A percentile compares a stretch with the other conserved stretches of the same genome.
Conservation (phyloP, 345 rosid genomes). For the Noccaea bulbosa region DNA sequence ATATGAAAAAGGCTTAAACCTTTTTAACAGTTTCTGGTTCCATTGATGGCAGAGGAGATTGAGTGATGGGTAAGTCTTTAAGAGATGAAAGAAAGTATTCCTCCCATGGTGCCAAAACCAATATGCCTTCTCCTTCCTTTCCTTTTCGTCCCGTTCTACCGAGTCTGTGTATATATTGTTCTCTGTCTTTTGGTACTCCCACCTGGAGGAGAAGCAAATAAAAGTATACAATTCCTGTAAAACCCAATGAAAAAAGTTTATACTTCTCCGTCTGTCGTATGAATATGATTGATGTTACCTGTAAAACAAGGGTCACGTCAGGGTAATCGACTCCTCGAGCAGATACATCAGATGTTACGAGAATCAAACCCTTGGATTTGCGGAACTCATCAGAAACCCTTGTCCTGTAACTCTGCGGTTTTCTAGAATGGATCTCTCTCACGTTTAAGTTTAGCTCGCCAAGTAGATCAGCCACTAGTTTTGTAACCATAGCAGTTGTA, state of each 20-base stretch:
- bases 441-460: slow-evolving; percentile 78
- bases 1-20: slow-evolving; percentile 50
- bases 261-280: not conserved
- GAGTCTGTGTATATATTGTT: slow-evolving; percentile 92
- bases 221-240: not conserved
- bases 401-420: slow-evolving; percentile 91
- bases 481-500: slow-evolving; percentile 95
- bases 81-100: slow-evolving; percentile 73
- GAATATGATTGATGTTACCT: slow-evolving; percentile 52
- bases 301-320: slow-evolving; percentile 91
- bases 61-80: slow-evolving; percentile 84
- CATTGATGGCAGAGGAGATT: slow-evolving; percentile 59
- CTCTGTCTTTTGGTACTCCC: slow-evolving; percentile 86
- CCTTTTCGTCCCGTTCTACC: slow-evolving; percentile 97
- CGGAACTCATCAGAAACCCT: slow-evolving; percentile 90
- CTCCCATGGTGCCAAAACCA: slow-evolving; percentile 93
- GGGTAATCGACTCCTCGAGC: slow-evolving; percentile 99
- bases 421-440: slow-evolving; percentile 94
- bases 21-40: slow-evolving; percentile 80
- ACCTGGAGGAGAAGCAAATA: slow-evolving; percentile 48
- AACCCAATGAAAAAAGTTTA: not conserved
- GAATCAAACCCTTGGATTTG: slow-evolving; percentile 91
- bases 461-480: slow-evolving; percentile 74
- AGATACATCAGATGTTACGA: slow-evolving; percentile 96
- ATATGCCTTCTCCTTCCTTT: slow-evolving; percentile 90